These are phyloP conservation scores for Stentor coeruleus DNA, from an alignment of 73 alveolate genomes.

Conservation along the genomic window DNA sequence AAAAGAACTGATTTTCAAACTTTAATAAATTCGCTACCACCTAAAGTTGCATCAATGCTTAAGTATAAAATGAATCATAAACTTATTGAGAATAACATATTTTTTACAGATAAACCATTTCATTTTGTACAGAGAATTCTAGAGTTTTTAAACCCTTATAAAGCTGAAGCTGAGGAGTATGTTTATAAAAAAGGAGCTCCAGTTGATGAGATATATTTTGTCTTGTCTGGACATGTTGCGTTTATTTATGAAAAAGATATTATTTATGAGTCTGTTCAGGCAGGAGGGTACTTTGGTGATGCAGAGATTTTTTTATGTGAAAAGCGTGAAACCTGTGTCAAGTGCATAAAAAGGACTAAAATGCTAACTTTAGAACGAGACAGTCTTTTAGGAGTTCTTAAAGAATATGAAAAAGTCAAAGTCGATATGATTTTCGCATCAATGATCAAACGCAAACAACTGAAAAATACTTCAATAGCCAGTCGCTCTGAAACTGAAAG, in stretches of 20 bases:
- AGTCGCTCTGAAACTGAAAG: background rate
- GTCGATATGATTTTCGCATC: background rate
- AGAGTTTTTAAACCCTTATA: background rate
- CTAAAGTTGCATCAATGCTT: background rate
- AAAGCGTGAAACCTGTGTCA: background rate
- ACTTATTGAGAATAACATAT: too few relatives aligned
- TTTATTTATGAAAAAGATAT: too few relatives aligned
- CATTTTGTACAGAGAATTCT: background rate
- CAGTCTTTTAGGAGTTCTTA: background rate
- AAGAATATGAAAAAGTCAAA: background rate
- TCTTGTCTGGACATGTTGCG: background rate
- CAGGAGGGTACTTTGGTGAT: slow-evolving; percentile 2
- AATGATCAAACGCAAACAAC: slow-evolving; percentile 1
- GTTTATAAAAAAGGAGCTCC: background rate
- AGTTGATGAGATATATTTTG: background rate
- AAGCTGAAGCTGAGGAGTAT: background rate
- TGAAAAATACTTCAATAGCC: background rate
- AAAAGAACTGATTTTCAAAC: slow-evolving; percentile 11
- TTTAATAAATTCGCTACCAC: background rate
- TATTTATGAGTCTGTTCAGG: background rate
- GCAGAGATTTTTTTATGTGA: background rate
- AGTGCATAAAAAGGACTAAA: background rate
- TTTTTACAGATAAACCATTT: background rate
- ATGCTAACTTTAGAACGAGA: background rate
- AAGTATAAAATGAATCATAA: background rate